These are phyloP conservation scores for Clathrus columnatus DNA, from an alignment of 768 basidiomycete genomes.

Conservation along the genomic window DNA sequence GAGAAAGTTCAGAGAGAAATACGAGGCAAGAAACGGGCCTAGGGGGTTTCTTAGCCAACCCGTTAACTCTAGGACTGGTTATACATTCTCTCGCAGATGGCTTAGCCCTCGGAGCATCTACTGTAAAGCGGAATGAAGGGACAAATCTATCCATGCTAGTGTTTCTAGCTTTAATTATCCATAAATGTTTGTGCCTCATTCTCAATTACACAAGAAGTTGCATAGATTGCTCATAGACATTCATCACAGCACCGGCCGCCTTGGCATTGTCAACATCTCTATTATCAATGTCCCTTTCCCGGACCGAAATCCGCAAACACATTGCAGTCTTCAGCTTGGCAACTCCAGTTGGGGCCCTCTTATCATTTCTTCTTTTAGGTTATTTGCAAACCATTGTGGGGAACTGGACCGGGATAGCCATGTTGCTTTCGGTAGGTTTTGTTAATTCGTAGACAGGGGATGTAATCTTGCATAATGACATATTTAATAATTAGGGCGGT, in stretches of 20 bases:
- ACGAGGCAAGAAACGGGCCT: conserved; percentile 12
- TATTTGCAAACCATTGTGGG: conserved; percentile 35
- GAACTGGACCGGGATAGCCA: conserved; percentile 64
- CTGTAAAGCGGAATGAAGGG: conserved; percentile 22
- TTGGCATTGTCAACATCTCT: conserved; percentile 83
- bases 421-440: conserved; percentile 74
- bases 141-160: conserved; percentile 63
- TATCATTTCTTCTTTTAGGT: conserved; percentile 63
- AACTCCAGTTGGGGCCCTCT: conserved; percentile 73
- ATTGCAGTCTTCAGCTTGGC: conserved; percentile 73
- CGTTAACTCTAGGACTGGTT: conserved; percentile 78
- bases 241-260: conserved; percentile 69
- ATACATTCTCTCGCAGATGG: conserved; percentile 90
- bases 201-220: neutral
- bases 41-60: conserved; percentile 37
- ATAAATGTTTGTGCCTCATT: conserved; percentile 44
- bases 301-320: conserved; percentile 61
- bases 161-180: conserved; percentile 84
- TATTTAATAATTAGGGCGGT: conserved; percentile 51
- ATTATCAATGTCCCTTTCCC: conserved; percentile 63
- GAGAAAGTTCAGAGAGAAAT: conserved; percentile 3
- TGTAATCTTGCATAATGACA: neutral
- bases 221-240: neutral
- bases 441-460: neutral
- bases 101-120: conserved; percentile 78